Base-by-base conservation (phyloP, 768 basidiomycete genomes). In the Ephemerocybe angulata region DNA sequence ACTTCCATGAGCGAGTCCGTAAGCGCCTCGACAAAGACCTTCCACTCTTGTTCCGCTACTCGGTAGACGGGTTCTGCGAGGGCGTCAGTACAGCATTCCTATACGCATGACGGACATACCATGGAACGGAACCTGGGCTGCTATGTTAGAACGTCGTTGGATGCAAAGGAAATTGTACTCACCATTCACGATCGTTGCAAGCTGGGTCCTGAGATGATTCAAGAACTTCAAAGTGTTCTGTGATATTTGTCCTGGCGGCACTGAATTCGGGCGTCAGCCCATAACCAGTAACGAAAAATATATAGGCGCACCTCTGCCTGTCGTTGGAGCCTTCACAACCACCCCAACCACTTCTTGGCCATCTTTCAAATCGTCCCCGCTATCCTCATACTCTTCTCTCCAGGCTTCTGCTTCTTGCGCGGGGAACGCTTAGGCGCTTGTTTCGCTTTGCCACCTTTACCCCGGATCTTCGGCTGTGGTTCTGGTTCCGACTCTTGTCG, bases 131-230 rank as follows among this genome's bases (percentile, higher is more conserved):
- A 96, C 91, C 92, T 92, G 52, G n/a, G 22, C 37, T 43, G 3
- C 49, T 42, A 17, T 41, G 54, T 28, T 49, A 56, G 33, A 19
- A 42, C 22, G 28, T 27, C 17, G 29, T 44, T 40, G 35, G 1
- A 52, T 30, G 7, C 4, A 19, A 15, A 19, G 17, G 25, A 3
- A 28, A 3, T 47, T 0, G 13, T 22, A 60, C 65, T 19, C 53
- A 90, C 93, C 92, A 91, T 71, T 86, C 79, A 3, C 93, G 79
- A 65, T 97, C 89, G 58, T 98, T 94, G 63, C 85, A 85, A 41
- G 82, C 77, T 1, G 91, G 87, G 55, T 90, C 82, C 63, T 79
- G 37, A 97, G 74, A 24, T 86, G 76, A 7, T 60, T 70, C 53
- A 95, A 67, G 65, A 97, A 97, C 63, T 90, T 72, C 31, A 98